Evolutionary conservation across 768 basidiomycete genomes (phyloP).

Genomic region (Mycena indigotica): DNA sequence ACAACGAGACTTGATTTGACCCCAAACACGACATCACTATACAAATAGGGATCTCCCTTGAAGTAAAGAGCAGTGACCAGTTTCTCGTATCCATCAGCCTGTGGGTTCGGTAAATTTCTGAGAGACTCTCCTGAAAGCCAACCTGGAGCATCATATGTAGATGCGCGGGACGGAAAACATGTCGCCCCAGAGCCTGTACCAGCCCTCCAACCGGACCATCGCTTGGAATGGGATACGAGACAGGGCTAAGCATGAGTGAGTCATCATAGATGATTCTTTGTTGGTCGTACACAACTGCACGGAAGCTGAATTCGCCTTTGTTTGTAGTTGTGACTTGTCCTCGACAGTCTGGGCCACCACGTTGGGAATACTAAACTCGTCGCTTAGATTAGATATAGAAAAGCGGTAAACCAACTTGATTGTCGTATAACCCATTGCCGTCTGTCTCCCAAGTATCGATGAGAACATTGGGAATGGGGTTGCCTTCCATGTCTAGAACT

Average conservation of each 20-base stretch:
- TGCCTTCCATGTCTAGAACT: conserved; percentile 62
- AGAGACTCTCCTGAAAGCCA: background rate
- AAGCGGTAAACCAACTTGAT: conserved; percentile 30
- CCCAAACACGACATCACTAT: conserved; percentile 79
- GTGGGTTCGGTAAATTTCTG: background rate
- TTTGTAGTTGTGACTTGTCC: conserved; percentile 60
- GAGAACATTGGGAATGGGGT: conserved; percentile 62
- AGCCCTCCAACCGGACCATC: conserved; percentile 78
- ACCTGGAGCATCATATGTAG: conserved; percentile 75
- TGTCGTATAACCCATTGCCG: conserved; percentile 49
- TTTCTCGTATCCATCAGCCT: conserved; percentile 70
- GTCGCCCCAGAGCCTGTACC: conserved; percentile 58
- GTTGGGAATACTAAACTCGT: conserved; percentile 49
- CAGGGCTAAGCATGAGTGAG: conserved; percentile 34
- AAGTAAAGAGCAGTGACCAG: conserved; percentile 77
- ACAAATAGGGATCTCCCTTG: conserved; percentile 65
- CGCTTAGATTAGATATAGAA: background rate
- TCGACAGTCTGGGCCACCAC: conserved; percentile 69
- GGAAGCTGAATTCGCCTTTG: conserved; percentile 69
- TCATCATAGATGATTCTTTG: background rate
- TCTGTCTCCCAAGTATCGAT: conserved; percentile 91
- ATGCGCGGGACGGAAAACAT: conserved; percentile 79
- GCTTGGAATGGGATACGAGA: conserved; percentile 75
- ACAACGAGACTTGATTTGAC: conserved; percentile 78
- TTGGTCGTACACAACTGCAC: conserved; percentile 60